Base-by-base conservation (phyloP, 768 basidiomycete species). In the Gelatoporia subvermispora region DNA sequence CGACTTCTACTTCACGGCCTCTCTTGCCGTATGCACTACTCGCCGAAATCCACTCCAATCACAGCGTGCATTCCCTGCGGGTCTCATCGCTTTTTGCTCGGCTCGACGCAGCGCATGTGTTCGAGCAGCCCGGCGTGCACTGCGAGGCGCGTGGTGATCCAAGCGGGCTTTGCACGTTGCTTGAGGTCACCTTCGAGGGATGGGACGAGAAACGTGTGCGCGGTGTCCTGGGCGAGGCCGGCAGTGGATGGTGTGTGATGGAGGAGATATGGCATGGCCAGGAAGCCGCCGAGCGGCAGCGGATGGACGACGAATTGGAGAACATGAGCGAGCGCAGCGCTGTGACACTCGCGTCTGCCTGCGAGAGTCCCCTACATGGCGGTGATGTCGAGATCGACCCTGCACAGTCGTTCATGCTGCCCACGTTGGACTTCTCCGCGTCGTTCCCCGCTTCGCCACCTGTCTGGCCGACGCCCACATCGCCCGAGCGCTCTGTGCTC, bases 221-320 rank as follows among this genome's bases (percentile, higher is more conserved):
- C 37, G 65, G 75, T 41, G 73, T 89, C 17, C 73, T 90, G 11
- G 89, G 89, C 11, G 81, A 86, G 60, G 80, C 78, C 24, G 79
- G 82, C 16, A 77, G 72, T 8, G 84, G 82, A 0, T 92, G 89
- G 88, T 91, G 87, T 66, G 71, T 74, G 0, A 64, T 91, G 16
- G 80, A 88, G 59, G 87, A 89, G 57, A 63, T 66, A 1, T 51
- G 55, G 49, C 55, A 50, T 34, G 54, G 56, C 42, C 46, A 59
- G n/a, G 58, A 53, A 16, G 25, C 20, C 2, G 37, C 31, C 3
- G 62, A 66, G 18, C 41, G 55, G 2, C 54, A 59, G 36, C 51
- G 53, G 7, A 48, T 65, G 34, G 64, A 63, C 51, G 63, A 64
- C 0, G 67, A 58, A 25, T 49, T 64, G 8, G 58, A 65, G 0